Base-by-base conservation (phyloP, 257 asterid genomes). In the Solanum piurae region DNA sequence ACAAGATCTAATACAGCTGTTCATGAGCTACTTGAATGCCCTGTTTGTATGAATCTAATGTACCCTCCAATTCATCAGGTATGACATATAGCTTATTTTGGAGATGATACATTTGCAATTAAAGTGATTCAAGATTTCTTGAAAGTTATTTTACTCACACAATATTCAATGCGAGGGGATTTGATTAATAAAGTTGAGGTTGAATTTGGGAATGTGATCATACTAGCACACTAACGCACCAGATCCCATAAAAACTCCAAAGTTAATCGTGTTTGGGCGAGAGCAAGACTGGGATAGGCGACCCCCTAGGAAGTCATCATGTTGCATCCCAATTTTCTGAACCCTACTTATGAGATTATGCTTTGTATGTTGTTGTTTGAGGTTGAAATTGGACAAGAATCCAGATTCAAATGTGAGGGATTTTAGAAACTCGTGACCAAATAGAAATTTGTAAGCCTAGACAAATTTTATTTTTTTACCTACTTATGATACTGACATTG, bases 61-160 rank as follows among this genome's bases (percentile, higher is more conserved):
- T 92, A 93, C 91, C 96, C 98, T 82, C 98, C 98, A 46, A 95
- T 95, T 91, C 98, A 91, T 90, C 98, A 95, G 94, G 98, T 94
- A 49, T 33, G 34, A 1, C 33, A 68, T 80, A 20, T 37, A 6
- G 71, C 84, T 89, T 82, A 75, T n/a, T 49, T 49, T 80, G 38
- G 27, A 46, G 34, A 44, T 80, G 85, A 2, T 6, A 29, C 20
- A 80, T 46, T 8, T 80, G 40, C 66, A 80, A 46, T 8, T 44
- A 46, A 46, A 44, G 38, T 13, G 4, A 79, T 79, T 27, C 64
- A 44, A 79, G 64, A 79, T 42, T 74, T 77, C 84, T 42, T 27
- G 64, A 42, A 77, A 77, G n/a, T n/a, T 77, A 42, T n/a, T 77
- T 40, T 42, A 40, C 62, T 77, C 37, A 4, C 84, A 77, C 16